These are phyloP conservation scores for Spencermartinsiella ligniputridi DNA, from an alignment of 1,139 yeast genomes.

Conservation along the genomic window DNA sequence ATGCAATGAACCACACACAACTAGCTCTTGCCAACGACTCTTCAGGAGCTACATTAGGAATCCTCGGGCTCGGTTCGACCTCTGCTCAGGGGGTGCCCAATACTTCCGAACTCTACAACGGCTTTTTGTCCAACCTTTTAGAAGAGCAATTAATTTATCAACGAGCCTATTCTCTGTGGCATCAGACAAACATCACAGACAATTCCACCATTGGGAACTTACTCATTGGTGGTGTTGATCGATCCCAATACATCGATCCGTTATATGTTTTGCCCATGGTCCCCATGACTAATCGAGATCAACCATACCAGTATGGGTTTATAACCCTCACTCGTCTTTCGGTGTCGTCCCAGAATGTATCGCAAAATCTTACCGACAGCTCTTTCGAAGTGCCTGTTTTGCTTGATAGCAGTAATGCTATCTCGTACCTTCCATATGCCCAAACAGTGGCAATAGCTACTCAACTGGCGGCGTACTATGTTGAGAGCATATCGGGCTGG, in stretches of 20 bases:
- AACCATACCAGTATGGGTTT: constrained; percentile 41
- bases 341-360: constrained; percentile 41
- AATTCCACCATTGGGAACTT: constrained; percentile 13
- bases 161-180: constrained; percentile 17
- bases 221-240: constrained; percentile 24
- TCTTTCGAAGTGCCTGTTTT: constrained; percentile 49
- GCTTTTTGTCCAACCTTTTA: constrained; percentile 10
- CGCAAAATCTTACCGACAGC: constrained; percentile 35
- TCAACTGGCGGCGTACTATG: constrained; percentile 68
- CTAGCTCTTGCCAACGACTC: constrained; percentile 21
- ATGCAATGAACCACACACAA: constrained; percentile 12
- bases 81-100: constrained; percentile 1
- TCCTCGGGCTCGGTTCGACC: constrained; percentile 21
- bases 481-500: constrained; percentile 52
- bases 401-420: constrained; percentile 55
- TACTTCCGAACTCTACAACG: constrained; percentile 7
- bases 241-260: constrained; percentile 16
- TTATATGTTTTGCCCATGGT: constrained; percentile 22
- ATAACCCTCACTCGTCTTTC: constrained; percentile 52
- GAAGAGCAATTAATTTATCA: constrained; percentile 10
- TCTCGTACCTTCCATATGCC: constrained; percentile 54
- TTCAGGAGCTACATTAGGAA: constrained; percentile 16
- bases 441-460: constrained; percentile 62
- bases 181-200: constrained; percentile 3
- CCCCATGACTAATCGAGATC: constrained; percentile 7